Evolutionary conservation across 139 green algal species (phyloP), one percentile per base, ranked within the genome.

Genomic region (Asterochloris erici): DNA sequence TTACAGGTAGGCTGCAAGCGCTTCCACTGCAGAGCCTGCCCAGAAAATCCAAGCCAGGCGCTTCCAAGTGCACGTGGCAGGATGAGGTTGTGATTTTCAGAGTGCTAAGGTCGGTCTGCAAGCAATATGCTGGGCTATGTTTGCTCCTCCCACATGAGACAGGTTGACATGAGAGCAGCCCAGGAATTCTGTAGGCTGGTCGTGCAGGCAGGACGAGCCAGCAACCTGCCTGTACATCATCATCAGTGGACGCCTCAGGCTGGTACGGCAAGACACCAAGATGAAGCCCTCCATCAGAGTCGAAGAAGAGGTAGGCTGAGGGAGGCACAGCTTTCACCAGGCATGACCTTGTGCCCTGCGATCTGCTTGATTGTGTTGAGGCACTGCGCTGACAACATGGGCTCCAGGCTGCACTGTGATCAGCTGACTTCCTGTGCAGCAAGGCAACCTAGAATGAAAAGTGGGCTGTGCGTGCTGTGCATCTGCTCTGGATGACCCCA

Each of bases 171-270:
- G 4, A 71, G 4, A 71, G 21, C 38, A 54, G 38, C 38, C 38
- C 38, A 54, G 38, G 4, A 11, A 16, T 29, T 15, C 12, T 64
- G 17, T 66, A 64, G 38, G 1, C 61, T 60, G 66, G 47, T 16
- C 26, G 14, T 85, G 78, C 85, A 84, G 81, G 77, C 81, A 87
- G 29, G 88, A 88, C 17, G 88, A 93, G 26, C 74, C 87, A 13
- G 93, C 93, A 13, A 88, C 87, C n/a, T 91, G 84, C 73, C 77
- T 97, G 78, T 97, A 89, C 84, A 82, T 97, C 17, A 77, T 94
- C n/a, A 97, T 97, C 84, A 90, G 81, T 62, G 93, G 93, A 12
- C 87, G 93, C 12, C 74, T 93, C 75, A 84, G 88, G 13, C 84
- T 94, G 73, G 74, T 95, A 73, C 86, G 90, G 78, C 82, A 89